Base-by-base conservation (phyloP, 2,329 filamentous ascomycete genomes). In the Diaporthe capsici region DNA sequence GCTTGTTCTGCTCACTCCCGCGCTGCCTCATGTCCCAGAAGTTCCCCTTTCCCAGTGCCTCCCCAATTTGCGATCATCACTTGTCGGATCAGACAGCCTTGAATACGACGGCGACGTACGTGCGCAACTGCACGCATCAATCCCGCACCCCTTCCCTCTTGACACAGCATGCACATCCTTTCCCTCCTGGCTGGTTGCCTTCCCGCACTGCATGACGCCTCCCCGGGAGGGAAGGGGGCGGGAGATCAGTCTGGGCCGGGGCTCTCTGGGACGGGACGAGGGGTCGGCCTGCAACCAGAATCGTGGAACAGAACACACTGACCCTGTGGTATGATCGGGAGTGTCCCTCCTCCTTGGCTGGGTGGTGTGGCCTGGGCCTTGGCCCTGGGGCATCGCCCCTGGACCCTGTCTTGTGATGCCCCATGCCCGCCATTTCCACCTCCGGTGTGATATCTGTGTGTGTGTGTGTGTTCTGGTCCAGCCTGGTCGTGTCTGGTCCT, bases 221-320 rank as follows among this genome's bases (percentile, higher is more conserved):
- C 17, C 25, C 37, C 65, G 65, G 47, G 65, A 51, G 17, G 63
- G 58, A 17, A 39, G 68, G 71, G 31, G 31, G 55, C 37, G 39
- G 47, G 58, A 72, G 57, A 73, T 65, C 71, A 73, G 47, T 65
- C 71, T 47, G 37, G 53, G 39, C 53, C 42, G 28, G 22, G 57
- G 4, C 31, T 31, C 61, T 28, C 47, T 22, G 53, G 58, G 71
- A 73, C 71, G 71, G 47, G 58, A 65, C 47, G 37, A 65, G 71
- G 71, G 58, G 71, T 65, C 71, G 58, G 58, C 71, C n/a, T 73
- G 58, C 47, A 73, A 65, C 58, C 58, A 65, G 31, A 72, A 65
- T 65, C 71, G 71, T 73, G 71, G 44, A 73, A 72, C 71, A 65
- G 44, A 37, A 68, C 63, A 68, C 63, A 68, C 63, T 68, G 65